Evolutionary conservation across 257 asterid species (phyloP), one percentile per base, ranked within the genome.

Genomic region (Anisodus tanguticus): DNA sequence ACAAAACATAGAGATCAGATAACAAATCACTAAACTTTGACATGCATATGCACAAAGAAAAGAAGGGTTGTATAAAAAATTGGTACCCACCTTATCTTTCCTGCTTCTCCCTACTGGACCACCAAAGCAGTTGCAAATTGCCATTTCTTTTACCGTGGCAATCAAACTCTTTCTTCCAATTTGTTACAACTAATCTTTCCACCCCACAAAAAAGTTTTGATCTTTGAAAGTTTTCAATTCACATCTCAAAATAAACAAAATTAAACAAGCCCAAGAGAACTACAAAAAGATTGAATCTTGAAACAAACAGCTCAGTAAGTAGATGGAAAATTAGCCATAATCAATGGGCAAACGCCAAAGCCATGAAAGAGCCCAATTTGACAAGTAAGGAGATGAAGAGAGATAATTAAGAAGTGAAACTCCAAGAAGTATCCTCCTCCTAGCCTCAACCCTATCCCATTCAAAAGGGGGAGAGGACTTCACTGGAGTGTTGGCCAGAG

Each of bases 291-390:
- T 49, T 13, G 78, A 79, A 57, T 84, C 85, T 82, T 83, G 41
- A 66, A 22, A 47, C 47, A 66, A 64, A 39, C 31, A 47, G 76
- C 89, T 90, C 83, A 59, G 9, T 10, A 4, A 53, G 45, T 7
- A 22, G 53, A 81, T 6, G 82, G 4, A 26, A 84, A 58, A 82
- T 91, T 88, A 92, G 91, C 94, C 95, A 80, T 90, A 91, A 89
- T 92, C 97, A 85, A 91, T 88, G 7, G 95, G 96, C 70, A 92
- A 82, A 84, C 85, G 85, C 93, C 88, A 86, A 86, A 92, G 85
- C 89, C 88, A 85, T 70, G 91, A 90, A 10, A 76, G 87, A 76
- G 69, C 84, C 89, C 89, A 85, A 82, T 84, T 85, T 79, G 85
- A 83, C 67, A 86, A 84, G 81, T 76, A 76, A 66, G 85, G 85